These are phyloP conservation scores for Teunomyces atbi DNA, from an alignment of 805 yeast genomes.

Conservation along the genomic window DNA sequence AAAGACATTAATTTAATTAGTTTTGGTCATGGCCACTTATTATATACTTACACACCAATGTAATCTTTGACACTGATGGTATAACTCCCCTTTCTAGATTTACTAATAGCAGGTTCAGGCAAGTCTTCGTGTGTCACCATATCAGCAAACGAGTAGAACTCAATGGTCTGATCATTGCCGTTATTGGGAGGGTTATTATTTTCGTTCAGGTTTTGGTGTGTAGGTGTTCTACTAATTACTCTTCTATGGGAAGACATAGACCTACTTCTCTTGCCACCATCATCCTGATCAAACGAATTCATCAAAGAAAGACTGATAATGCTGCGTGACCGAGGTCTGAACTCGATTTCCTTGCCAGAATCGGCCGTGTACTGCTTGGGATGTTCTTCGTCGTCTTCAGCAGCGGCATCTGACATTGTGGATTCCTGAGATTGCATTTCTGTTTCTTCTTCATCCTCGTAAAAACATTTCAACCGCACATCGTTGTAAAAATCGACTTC, in stretches of 20 bases:
- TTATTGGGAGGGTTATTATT: conserved; percentile 3
- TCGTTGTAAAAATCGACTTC: conserved; percentile 18
- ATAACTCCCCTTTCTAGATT: conserved; percentile 14
- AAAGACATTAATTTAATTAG: background rate
- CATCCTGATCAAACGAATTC: conserved; percentile 15
- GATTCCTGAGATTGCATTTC: background rate
- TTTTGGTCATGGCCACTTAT: background rate
- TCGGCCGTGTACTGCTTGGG: background rate
- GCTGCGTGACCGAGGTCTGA: conserved; percentile 20
- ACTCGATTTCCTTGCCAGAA: background rate
- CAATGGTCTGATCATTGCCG: conserved; percentile 18
- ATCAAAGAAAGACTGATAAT: conserved; percentile 21
- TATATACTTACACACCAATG: conserved; percentile 15
- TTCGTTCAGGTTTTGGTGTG: background rate
- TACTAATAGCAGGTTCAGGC: background rate
- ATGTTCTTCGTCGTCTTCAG: conserved; percentile 1
- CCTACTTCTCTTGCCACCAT: conserved; percentile 4
- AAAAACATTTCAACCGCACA: conserved; percentile 23
- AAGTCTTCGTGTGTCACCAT: conserved; percentile 22
- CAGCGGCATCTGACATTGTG: conserved; percentile 1
- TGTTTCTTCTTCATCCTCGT: conserved; percentile 11
- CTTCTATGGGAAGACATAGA: conserved; percentile 2
- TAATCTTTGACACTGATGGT: conserved; percentile 22
- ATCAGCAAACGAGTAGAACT: conserved; percentile 33
- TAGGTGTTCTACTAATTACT: background rate